Percentiles rank a stretch among this genome's conserved stretches.
Conservation (phyloP, 768 basidiomycete species). For the Mycena rebaudengoi region DNA sequence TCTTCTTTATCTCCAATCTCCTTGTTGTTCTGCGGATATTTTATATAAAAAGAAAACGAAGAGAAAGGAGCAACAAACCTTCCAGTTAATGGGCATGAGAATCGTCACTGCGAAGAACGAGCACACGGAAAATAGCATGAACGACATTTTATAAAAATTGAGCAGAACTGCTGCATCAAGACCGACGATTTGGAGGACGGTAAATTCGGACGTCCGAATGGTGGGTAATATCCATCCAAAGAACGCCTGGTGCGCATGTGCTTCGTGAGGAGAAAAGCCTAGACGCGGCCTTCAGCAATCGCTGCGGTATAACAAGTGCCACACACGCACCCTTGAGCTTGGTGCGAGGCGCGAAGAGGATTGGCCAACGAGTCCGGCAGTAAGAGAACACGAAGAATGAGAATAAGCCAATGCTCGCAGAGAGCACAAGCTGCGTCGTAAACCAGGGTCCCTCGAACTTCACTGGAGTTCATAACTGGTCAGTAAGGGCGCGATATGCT, state of each 20-base stretch:
- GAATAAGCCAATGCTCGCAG: constrained; percentile 75
- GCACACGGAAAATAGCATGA: constrained; percentile 89
- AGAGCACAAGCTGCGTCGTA: constrained; percentile 85
- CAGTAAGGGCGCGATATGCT: not conserved
- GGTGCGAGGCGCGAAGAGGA: constrained; percentile 92
- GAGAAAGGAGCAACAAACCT: constrained; percentile 56
- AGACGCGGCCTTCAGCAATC: constrained; percentile 17
- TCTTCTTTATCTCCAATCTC: constrained; percentile 68
- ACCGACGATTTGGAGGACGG: constrained; percentile 94
- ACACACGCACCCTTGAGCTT: constrained; percentile 86
- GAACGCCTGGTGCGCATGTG: constrained; percentile 85
- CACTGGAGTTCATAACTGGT: constrained; percentile 52
- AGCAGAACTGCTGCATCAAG: constrained; percentile 96
- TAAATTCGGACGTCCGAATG: constrained; percentile 88
- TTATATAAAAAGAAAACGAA: constrained; percentile 9
- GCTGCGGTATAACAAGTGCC: constrained; percentile 6
- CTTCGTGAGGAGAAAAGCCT: constrained; percentile 96
- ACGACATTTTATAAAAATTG: constrained; percentile 95
- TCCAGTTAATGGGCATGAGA: constrained; percentile 96
- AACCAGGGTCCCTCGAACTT: constrained; percentile 97
- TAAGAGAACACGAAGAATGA: constrained; percentile 92
- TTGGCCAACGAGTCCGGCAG: constrained; percentile 85
- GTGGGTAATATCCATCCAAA: constrained; percentile 98
- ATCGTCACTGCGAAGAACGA: constrained; percentile 82
- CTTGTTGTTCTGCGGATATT: constrained; percentile 67